Evolutionary conservation across 495 filamentous ascomycete genomes (phyloP).

Genomic region (Trichoderma erinaceum): DNA sequence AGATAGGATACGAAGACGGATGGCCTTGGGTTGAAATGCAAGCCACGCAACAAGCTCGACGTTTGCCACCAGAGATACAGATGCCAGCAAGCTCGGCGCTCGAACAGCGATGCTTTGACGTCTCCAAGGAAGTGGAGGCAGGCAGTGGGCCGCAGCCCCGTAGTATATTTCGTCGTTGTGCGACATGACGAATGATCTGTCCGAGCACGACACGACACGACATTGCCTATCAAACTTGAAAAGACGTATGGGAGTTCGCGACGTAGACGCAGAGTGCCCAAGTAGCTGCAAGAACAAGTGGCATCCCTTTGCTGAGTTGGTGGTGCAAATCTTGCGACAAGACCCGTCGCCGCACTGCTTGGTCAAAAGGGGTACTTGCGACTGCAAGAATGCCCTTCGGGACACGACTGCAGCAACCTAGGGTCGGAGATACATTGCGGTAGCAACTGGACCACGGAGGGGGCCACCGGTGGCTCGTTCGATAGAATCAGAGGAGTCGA

Average conservation of each 20-base stretch:
- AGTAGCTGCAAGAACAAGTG: slow-evolving; percentile 1
- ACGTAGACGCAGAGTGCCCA: slow-evolving; percentile 6
- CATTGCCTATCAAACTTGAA: background rate
- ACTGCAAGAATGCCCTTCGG: slow-evolving; percentile 12
- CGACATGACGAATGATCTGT: slow-evolving; percentile 1
- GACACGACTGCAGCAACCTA: background rate
- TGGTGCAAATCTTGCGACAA: slow-evolving; percentile 7
- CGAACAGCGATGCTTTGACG: background rate
- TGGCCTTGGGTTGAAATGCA: background rate
- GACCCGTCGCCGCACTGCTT: background rate
- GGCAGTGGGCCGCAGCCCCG: background rate
- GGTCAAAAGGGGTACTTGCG: slow-evolving; percentile 3
- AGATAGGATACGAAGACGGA: background rate
- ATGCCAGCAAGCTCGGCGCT: background rate
- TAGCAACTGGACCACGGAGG: background rate
- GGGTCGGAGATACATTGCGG: background rate
- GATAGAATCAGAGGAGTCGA: background rate
- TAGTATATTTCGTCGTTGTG: slow-evolving; percentile 4
- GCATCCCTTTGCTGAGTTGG: background rate
- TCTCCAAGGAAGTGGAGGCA: slow-evolving; percentile 6
- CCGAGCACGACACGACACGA: slow-evolving; percentile 2
- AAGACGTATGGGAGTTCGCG: background rate
- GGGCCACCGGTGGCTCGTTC: background rate
- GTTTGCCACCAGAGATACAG: background rate
- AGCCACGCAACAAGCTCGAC: background rate